Evolutionary conservation across 306 rosid species (phyloP).

Genomic region (Begonia loranthoides): DNA sequence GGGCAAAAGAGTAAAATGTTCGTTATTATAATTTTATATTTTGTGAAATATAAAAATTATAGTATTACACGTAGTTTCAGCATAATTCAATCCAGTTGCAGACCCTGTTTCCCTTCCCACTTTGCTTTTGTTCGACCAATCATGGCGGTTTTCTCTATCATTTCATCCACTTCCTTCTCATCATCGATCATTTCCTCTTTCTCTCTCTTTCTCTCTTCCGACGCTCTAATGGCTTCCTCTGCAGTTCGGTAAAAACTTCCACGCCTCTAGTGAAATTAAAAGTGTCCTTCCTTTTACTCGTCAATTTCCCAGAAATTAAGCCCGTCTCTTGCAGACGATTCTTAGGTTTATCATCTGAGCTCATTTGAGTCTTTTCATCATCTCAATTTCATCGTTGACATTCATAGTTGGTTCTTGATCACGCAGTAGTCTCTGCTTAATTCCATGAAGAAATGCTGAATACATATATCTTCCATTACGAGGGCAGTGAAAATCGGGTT

Average conservation of each 20-base stretch:
- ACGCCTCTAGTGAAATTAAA: constrained; percentile 1
- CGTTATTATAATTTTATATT: constrained; percentile 6
- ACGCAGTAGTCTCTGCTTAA: not conserved
- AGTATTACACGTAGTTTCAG: constrained; percentile 4
- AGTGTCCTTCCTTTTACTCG: constrained; percentile 7
- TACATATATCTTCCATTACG: not conserved
- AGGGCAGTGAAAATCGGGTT: too few species aligned
- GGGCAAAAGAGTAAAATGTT: constrained; percentile 7
- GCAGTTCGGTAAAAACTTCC: constrained; percentile 14
- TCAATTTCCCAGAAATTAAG: not conserved
- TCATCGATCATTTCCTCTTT: constrained; percentile 10
- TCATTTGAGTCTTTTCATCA: not conserved
- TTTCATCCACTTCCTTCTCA: constrained; percentile 18
- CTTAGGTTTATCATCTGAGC: not conserved
- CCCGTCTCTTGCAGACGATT: not conserved
- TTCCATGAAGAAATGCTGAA: not conserved
- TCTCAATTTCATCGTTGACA: not conserved
- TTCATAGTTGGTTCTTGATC: not conserved
- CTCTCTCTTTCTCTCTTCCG: constrained; percentile 7
- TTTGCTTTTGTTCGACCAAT: constrained; percentile 46
- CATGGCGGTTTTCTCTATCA: constrained; percentile 47
- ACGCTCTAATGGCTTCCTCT: constrained; percentile 8
- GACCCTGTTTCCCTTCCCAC: constrained; percentile 26
- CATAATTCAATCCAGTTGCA: constrained; percentile 1
- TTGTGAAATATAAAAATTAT: constrained; percentile 21